phyloP scores from a whole-genome alignment of 306 rosid genomes.

The Quercus robur region DNA sequence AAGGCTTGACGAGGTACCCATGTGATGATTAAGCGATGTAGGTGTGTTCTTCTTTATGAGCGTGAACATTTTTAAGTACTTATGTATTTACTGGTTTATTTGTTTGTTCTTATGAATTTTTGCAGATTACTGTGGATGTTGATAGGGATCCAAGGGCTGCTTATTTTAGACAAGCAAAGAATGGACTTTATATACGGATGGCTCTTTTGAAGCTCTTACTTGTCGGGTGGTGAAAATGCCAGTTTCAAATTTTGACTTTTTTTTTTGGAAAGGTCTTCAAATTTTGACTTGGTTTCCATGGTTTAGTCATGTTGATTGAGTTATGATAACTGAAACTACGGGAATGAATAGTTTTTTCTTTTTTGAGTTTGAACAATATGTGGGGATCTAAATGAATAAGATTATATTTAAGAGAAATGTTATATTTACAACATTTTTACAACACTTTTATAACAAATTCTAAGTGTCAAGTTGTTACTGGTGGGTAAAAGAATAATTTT shows the following conservation, averaged over 20 bases:
- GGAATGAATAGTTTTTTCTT: background rate
- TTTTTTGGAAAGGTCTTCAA: background rate
- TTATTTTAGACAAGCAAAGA: slow-evolving; percentile 87
- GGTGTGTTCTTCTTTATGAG: background rate
- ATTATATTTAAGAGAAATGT: background rate
- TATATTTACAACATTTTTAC: no score
- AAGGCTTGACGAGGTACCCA: slow-evolving; percentile 85
- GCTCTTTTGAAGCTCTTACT: slow-evolving; percentile 81
- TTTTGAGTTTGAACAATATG: background rate
- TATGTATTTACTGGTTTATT: background rate
- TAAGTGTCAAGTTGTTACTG: no score
- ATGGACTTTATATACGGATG: slow-evolving; percentile 82
- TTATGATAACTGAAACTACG: background rate
- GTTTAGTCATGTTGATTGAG: background rate
- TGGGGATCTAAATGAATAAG: background rate
- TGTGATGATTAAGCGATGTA: background rate
- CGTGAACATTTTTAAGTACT: background rate
- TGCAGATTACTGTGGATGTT: slow-evolving; percentile 78
- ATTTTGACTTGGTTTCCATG: background rate
- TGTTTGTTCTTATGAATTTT: background rate
- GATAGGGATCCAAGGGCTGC: slow-evolving; percentile 82
- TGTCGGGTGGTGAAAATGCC: slow-evolving; percentile 61
- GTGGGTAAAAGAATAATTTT: no score
- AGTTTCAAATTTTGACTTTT: background rate
- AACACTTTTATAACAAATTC: rapidly evolving